Conservation (phyloP, 768 basidiomycete genomes). For the Gautieria morchelliformis region DNA sequence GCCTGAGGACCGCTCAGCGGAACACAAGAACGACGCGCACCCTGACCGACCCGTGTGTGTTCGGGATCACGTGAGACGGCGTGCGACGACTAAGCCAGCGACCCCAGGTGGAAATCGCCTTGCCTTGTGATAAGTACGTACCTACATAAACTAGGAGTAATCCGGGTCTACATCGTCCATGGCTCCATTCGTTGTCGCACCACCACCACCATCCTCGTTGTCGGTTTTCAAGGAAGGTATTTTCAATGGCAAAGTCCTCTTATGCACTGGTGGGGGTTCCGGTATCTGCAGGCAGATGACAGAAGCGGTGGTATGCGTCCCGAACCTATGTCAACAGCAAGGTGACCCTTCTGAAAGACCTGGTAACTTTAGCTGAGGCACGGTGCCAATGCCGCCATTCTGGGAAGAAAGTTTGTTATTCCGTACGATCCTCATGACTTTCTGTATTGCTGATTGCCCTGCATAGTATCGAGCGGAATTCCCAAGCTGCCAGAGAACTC, state of each 20-base stretch:
- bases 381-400: conserved; percentile 72
- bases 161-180: too few relatives aligned
- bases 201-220: conserved; percentile 28
- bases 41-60: too few relatives aligned
- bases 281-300: conserved; percentile 91
- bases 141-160: too few relatives aligned
- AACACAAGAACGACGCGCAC: too few relatives aligned
- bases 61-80: too few relatives aligned
- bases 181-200: not conserved
- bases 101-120: too few relatives aligned
- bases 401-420: conserved; percentile 71
- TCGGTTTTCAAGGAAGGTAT: conserved; percentile 67
- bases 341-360: not conserved
- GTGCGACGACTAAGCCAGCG: too few relatives aligned
- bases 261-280: conserved; percentile 86
- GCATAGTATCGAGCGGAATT: conserved; percentile 60
- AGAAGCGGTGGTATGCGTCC: conserved; percentile 57
- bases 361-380: conserved; percentile 54
- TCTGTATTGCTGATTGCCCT: conserved; percentile 1
- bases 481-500: conserved; percentile 60
- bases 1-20: too few relatives aligned
- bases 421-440: conserved; percentile 4
- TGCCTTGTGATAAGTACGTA: too few relatives aligned
- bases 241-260: conserved; percentile 84
- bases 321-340: not conserved